Percentiles rank a stretch among this genome's conserved stretches.
Evolutionary conservation across 2,329 filamentous ascomycete genomes (phyloP).

Genomic region (Didymella keratinophila): DNA sequence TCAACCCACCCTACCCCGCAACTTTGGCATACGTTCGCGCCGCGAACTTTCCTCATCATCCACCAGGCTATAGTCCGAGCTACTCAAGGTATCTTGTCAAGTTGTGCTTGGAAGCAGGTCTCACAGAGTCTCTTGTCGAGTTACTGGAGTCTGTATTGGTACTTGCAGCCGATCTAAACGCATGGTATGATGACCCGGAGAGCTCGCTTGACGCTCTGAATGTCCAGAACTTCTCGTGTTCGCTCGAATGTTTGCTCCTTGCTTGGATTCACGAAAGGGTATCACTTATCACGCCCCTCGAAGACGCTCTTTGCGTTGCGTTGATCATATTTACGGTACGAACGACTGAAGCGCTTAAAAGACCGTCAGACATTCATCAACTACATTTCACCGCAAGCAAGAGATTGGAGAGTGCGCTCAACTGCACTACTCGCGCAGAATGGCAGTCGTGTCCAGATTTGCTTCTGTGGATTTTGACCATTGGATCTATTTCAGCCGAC

Average conservation of each 20-base stretch:
- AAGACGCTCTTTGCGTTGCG: conserved; percentile 48
- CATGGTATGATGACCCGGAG: conserved; percentile 42
- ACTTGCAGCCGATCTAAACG: conserved; percentile 48
- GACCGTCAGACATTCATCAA: conserved; percentile 33
- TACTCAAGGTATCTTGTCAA: conserved; percentile 42
- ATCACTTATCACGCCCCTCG: conserved; percentile 37
- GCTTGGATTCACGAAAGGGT: conserved; percentile 44
- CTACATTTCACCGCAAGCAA: conserved; percentile 46
- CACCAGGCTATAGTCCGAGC: conserved; percentile 38
- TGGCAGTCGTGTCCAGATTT: conserved; percentile 47
- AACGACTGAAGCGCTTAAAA: conserved; percentile 44
- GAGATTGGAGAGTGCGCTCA: conserved; percentile 46
- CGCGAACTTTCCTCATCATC: conserved; percentile 39
- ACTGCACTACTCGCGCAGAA: conserved; percentile 41
- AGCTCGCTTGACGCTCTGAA: conserved; percentile 46
- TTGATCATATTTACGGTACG: conserved; percentile 49
- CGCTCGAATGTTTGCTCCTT: conserved; percentile 44
- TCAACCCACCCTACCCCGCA: conserved; percentile 44
- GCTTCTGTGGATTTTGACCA: conserved; percentile 49
- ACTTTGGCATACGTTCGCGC: conserved; percentile 41
- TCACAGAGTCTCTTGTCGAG: conserved; percentile 39
- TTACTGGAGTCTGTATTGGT: conserved; percentile 41
- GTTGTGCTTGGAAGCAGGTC: conserved; percentile 40
- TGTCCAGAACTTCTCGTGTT: conserved; percentile 49
- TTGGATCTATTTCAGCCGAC: conserved; percentile 47